Evolutionary conservation across 768 basidiomycete species (phyloP).

Genomic region (Hortiboletus campestris): DNA sequence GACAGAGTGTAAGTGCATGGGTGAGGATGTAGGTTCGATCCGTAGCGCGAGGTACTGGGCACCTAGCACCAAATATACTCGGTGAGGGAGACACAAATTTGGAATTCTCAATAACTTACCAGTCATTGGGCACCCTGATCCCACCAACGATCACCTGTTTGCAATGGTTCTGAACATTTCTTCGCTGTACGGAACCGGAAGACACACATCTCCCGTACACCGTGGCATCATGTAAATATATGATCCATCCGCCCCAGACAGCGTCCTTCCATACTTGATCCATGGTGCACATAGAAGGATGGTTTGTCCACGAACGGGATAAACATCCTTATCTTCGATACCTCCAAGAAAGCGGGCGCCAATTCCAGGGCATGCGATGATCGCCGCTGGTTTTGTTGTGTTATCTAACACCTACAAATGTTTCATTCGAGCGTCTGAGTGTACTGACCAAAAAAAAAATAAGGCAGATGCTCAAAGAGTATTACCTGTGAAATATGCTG

Average conservation of each 20-base stretch:
- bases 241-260: slow-evolving; percentile 31
- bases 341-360: slow-evolving; percentile 52
- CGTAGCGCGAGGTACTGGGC: slow-evolving; percentile 60
- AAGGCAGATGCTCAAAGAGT: not conserved
- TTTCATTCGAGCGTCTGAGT: not conserved
- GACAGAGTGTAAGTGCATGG: slow-evolving; percentile 49
- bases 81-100: not conserved
- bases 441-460: not conserved
- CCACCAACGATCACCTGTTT: slow-evolving; percentile 58
- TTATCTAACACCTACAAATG: slow-evolving; percentile 14
- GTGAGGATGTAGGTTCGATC: slow-evolving; percentile 59
- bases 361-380: slow-evolving; percentile 72
- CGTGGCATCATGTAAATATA: slow-evolving; percentile 38
- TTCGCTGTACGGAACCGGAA: not conserved
- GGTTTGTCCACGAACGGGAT: slow-evolving; percentile 48
- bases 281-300: slow-evolving; percentile 47
- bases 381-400: slow-evolving; percentile 32
- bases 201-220: slow-evolving; percentile 40
- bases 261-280: slow-evolving; percentile 39
- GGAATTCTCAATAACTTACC: slow-evolving; percentile 36
- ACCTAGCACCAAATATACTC: slow-evolving; percentile 38
- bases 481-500: slow-evolving; percentile 67
- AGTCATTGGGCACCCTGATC: slow-evolving; percentile 57
- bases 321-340: slow-evolving; percentile 47
- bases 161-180: not conserved